Conservation (phyloP, 352 stramenopile genomes). For the Pythium graminicola region DNA sequence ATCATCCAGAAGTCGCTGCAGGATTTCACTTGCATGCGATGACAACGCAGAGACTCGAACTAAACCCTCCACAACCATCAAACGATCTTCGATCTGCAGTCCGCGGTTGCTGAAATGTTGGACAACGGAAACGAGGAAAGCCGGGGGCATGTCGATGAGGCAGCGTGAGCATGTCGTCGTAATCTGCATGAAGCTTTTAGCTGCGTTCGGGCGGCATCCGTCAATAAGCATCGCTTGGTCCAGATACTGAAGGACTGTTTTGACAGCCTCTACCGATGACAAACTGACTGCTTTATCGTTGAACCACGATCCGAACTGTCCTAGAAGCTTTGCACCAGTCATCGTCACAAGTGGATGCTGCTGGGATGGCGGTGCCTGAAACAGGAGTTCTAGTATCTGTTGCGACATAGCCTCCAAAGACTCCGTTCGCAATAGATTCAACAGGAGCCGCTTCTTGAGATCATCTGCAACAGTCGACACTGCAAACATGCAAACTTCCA, state of each 20-base stretch:
- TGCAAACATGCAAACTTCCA: slow-evolving; percentile 55
- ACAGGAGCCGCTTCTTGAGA: slow-evolving; percentile 42
- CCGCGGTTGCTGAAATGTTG: slow-evolving; percentile 32
- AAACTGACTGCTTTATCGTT: slow-evolving; percentile 31
- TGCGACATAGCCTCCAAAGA: slow-evolving; percentile 36
- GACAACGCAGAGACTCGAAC: slow-evolving; percentile 46
- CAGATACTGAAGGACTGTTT: slow-evolving; percentile 49
- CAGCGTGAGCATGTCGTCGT: slow-evolving; percentile 39
- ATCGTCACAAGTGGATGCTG: slow-evolving; percentile 40
- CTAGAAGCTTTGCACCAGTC: slow-evolving; percentile 40
- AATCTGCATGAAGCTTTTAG: slow-evolving; percentile 72
- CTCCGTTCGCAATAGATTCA: slow-evolving; percentile 7
- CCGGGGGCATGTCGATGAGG: slow-evolving; percentile 41
- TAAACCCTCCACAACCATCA: slow-evolving; percentile 60
- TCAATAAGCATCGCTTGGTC: slow-evolving; percentile 32
- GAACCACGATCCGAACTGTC: slow-evolving; percentile 56
- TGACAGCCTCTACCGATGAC: slow-evolving; percentile 34
- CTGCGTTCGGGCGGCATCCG: slow-evolving; percentile 38
- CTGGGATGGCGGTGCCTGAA: slow-evolving; percentile 18
- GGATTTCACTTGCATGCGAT: slow-evolving; percentile 38
- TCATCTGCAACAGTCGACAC: slow-evolving; percentile 51
- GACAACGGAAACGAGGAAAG: slow-evolving; percentile 35
- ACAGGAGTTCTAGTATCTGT: slow-evolving; percentile 38
- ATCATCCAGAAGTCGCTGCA: slow-evolving; percentile 44
- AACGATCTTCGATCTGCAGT: slow-evolving; percentile 46